A percentile compares a stretch with the other conserved stretches of the same genome.
These are phyloP conservation scores for Eutrema salsugineum DNA, from an alignment of 441 rosid species.

Conservation along the genomic window DNA sequence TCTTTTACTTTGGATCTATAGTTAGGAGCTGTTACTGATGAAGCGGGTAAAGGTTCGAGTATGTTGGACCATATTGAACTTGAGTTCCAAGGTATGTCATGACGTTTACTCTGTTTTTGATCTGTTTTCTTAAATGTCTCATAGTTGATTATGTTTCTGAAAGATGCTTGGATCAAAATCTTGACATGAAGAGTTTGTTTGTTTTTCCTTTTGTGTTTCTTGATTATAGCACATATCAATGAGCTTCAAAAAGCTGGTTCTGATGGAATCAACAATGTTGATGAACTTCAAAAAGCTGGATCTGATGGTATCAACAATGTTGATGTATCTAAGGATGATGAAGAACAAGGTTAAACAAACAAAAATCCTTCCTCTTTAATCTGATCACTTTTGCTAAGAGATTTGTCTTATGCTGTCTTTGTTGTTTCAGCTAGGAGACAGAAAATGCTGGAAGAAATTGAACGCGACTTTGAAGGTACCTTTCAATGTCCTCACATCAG, in stretches of 20 bases:
- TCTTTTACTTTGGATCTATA: conserved; percentile 3
- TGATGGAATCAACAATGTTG: conserved; percentile 21
- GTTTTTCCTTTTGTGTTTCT: neutral
- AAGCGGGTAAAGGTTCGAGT: conserved; percentile 17
- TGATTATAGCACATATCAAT: conserved; percentile 21
- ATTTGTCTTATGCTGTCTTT: neutral
- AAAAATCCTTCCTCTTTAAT: neutral
- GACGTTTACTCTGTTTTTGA: conserved; percentile 3
- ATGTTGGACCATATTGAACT: conserved; percentile 29
- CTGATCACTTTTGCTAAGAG: neutral
- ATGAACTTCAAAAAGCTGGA: conserved; percentile 17
- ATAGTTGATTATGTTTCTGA: neutral
- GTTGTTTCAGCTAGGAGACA: conserved; percentile 17
- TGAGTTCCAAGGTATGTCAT: conserved; percentile 28
- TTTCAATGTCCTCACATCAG: neutral
- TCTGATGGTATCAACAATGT: conserved; percentile 23
- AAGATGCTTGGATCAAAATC: conserved; percentile 3
- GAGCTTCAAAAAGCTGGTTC: conserved; percentile 18
- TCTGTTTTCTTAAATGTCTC: neutral
- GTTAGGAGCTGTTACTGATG: conserved; percentile 34
- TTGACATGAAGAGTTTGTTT: neutral
- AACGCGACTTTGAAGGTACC: conserved; percentile 19
- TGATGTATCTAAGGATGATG: conserved; percentile 16
- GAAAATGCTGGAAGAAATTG: conserved; percentile 15
- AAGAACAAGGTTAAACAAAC: conserved; percentile 11